Base-by-base conservation (phyloP, 1,139 yeast genomes). In the Spathaspora sp. region DNA sequence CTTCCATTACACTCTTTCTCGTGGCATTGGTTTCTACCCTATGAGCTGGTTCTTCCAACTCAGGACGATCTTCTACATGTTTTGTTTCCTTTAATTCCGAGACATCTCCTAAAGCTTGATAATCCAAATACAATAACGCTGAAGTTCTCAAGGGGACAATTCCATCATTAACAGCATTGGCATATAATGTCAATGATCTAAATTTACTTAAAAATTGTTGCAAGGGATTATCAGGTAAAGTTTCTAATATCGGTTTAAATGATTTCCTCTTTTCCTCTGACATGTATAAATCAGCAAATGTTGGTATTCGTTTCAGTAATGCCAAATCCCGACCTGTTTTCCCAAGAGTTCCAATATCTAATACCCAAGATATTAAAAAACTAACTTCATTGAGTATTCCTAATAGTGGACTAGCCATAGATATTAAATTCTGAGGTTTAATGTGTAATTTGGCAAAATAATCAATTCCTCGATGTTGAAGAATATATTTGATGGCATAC, bases 281-380 rank as follows among this genome's bases (percentile, higher is more conserved):
- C 15, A 47, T 43, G 7, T 44, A 39, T 13, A 60, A 41, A 41
- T 56, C 55, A 18, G 40, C 43, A 39, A 51, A 51, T n/a, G 50
- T 56, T 4, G 65, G 64, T 20, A 66, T 43, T 47, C 62, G 58
- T 43, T 57, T 64, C 56, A 60, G 63, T 37, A 95, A 72, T 0
- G 96, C 93, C 51, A 93, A 68, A 60, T 93, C 99, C 54, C 89
- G 86, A 0, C 99, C 99, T 0, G 98, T 87, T 56, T 84, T 84
- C 1, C 99, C 99, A 10, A 89, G 86, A 36, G 93, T 78, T 0
- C 99, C 99, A 42, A 89, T 79, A 57, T 86, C 88, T 20, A 93
- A 72, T 2, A 93, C 89, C 58, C 91, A 74, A 51, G 91, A 89
- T 36, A 95, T 84, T 54, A 86, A 85, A 8, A 85, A 83, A 1